Evolutionary conservation across 1,284 basidiomycete species (phyloP).

Genomic region (Leccinum colubrinum): DNA sequence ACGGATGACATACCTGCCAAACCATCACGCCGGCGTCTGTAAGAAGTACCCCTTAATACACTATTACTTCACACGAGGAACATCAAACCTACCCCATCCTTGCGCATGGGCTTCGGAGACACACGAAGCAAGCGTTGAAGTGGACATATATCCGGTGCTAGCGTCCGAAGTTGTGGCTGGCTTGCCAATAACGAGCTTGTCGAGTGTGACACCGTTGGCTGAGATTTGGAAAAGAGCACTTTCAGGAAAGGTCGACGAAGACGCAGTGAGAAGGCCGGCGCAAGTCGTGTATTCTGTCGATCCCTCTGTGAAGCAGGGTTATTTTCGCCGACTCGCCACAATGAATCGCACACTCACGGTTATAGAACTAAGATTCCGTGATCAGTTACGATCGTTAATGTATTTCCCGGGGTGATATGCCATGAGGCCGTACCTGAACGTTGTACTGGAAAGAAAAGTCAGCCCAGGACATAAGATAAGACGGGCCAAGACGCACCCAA

Average conservation of each 20-base stretch:
- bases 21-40: conserved; percentile 50
- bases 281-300: not conserved
- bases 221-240: not conserved
- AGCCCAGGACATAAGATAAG: not conserved
- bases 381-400: conserved; percentile 1
- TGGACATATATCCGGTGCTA: conserved; percentile 40
- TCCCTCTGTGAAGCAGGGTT: not conserved
- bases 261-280: not conserved
- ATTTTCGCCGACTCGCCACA: not conserved
- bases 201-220: conserved; percentile 24
- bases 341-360: conserved; percentile 41
- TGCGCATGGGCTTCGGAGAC: not conserved
- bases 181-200: conserved; percentile 63
- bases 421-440: conserved; percentile 34
- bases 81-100: not conserved
- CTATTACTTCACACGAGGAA: conserved; percentile 31
- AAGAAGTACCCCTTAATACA: not conserved
- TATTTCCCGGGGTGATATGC: not conserved
- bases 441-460: conserved; percentile 35
- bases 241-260: not conserved
- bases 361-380: conserved; percentile 48
- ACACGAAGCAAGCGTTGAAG: not conserved
- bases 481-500: conserved; percentile 33
- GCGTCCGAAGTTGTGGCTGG: conserved; percentile 53
- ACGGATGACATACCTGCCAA: conserved; percentile 27